A percentile compares a stretch with the other conserved stretches of the same genome.
Conservation (phyloP, 148 eudicot species). For the Vaccinium myrtillus region DNA sequence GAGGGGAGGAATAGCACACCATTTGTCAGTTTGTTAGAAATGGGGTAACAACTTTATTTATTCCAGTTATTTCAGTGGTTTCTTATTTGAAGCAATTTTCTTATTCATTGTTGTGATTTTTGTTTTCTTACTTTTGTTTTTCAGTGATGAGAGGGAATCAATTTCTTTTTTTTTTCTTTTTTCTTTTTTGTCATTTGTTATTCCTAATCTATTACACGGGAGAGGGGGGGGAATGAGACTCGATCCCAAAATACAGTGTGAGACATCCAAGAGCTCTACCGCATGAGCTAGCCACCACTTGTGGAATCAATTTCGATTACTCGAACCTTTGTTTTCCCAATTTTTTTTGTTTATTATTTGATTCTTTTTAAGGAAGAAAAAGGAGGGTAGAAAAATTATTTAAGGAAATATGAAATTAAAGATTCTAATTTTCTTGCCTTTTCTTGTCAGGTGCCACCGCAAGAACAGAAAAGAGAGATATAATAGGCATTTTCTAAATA, state of each 20-base stretch:
- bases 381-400: background rate
- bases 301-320: background rate
- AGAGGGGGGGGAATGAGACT: no score
- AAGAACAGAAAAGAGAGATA: background rate
- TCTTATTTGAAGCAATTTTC: constrained; percentile 19
- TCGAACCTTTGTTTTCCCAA: background rate
- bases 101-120: background rate
- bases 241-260: no score
- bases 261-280: no score
- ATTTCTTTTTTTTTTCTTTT: no score
- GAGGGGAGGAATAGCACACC: constrained; percentile 1
- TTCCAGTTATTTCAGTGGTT: background rate
- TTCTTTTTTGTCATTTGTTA: no score
- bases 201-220: no score
- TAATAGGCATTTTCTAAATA: background rate
- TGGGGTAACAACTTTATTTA: constrained; percentile 19
- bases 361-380: background rate
- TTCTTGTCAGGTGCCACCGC: background rate
- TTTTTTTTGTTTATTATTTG: background rate
- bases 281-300: no score
- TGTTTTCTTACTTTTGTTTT: constrained; percentile 9
- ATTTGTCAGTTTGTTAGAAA: constrained; percentile 23
- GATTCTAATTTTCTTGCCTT: background rate
- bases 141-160: constrained; percentile 6
- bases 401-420: no score